Conservation (phyloP, 2,329 filamentous ascomycete species). For the Sporothrix protearum region DNA sequence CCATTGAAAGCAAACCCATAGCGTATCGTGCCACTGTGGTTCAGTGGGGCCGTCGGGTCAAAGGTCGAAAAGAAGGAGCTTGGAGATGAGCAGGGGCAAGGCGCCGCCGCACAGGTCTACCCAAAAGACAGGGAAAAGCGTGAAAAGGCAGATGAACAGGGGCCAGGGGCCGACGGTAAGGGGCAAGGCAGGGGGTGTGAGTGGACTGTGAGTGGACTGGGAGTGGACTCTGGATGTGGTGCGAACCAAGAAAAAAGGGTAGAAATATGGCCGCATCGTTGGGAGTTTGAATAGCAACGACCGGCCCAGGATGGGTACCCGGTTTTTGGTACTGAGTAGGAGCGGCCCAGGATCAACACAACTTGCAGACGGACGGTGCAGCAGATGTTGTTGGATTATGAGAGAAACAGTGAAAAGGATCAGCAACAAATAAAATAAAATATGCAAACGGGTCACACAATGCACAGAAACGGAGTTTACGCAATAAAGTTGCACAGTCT, state of each 20-base stretch:
- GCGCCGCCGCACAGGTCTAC: slow-evolving; percentile 17
- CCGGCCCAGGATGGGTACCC: slow-evolving; percentile 13
- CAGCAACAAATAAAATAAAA: neutral
- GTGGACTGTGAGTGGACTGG: neutral
- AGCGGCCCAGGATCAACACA: neutral
- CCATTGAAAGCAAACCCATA: neutral
- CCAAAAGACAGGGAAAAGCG: neutral
- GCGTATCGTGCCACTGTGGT: slow-evolving; percentile 13
- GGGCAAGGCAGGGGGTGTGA: slow-evolving; percentile 14
- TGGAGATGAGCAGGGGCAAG: slow-evolving; percentile 16
- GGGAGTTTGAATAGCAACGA: neutral
- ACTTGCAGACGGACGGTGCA: neutral
- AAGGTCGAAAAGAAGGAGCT: neutral
- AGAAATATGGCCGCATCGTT: neutral
- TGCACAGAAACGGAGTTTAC: slow-evolving; percentile 5
- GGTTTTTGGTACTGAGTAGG: slow-evolving; percentile 16
- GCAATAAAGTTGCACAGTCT: neutral
- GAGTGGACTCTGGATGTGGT: neutral
- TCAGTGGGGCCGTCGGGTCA: slow-evolving; percentile 2
- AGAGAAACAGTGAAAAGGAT: neutral
- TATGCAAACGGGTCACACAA: neutral
- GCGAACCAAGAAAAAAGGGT: neutral
- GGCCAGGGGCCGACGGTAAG: neutral
- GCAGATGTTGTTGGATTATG: neutral
- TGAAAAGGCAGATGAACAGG: slow-evolving; percentile 1